Evolutionary conservation across 2,329 filamentous ascomycete genomes (phyloP).

Genomic region (Trichoderma lentiforme): DNA sequence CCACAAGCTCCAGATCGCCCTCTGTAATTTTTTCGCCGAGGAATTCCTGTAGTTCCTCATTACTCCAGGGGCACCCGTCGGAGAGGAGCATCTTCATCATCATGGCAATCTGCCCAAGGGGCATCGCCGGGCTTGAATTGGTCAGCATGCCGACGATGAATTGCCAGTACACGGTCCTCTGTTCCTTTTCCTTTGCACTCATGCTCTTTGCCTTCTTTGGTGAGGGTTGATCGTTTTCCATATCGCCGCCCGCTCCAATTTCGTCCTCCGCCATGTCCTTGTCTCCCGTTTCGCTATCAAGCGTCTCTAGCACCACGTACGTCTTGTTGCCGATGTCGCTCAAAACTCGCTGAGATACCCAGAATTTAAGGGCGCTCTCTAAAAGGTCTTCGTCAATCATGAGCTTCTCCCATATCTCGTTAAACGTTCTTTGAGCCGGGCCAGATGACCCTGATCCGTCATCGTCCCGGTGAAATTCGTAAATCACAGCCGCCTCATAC

Average conservation of each 20-base stretch:
- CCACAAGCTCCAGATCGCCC: conserved; percentile 65
- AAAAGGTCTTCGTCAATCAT: conserved; percentile 74
- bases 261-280: conserved; percentile 33
- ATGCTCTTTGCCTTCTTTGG: conserved; percentile 54
- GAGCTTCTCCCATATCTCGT: conserved; percentile 55
- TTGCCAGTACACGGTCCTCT: conserved; percentile 72
- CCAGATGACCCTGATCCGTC: conserved; percentile 32
- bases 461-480: conserved; percentile 63
- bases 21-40: conserved; percentile 72
- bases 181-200: conserved; percentile 61
- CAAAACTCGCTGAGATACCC: conserved; percentile 67
- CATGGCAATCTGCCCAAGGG: conserved; percentile 76
- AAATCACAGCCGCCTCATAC: conserved; percentile 84
- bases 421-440: conserved; percentile 44
- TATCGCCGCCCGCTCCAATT: conserved; percentile 23
- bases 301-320: conserved; percentile 66
- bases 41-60: conserved; percentile 82
- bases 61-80: conserved; percentile 84
- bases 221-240: conserved; percentile 34
- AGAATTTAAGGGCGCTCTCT: conserved; percentile 64
- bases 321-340: conserved; percentile 51
- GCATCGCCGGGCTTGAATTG: conserved; percentile 79
- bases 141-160: conserved; percentile 95
- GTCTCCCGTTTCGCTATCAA: conserved; percentile 40
- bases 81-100: conserved; percentile 93